These are phyloP conservation scores for Penicillium sp. DNA, from an alignment of 2,329 filamentous ascomycete genomes.

Conservation along the genomic window DNA sequence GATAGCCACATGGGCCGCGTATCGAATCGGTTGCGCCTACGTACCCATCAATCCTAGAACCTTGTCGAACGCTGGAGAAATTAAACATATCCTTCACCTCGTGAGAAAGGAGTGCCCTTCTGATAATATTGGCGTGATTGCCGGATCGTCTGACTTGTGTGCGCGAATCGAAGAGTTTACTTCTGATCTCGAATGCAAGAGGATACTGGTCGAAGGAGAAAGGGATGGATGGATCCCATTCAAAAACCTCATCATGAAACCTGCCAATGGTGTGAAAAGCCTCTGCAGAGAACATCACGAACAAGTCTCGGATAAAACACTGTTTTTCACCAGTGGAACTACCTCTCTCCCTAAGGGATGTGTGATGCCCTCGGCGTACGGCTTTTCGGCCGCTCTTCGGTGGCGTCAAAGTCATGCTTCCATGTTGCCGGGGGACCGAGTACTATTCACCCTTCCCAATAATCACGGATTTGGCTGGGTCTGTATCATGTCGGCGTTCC, in stretches of 20 bases:
- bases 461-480: slow-evolving; percentile 14
- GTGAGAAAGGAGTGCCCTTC: background rate
- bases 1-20: slow-evolving; percentile 13
- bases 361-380: slow-evolving; percentile 3
- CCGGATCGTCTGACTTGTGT: background rate
- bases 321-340: slow-evolving; percentile 17
- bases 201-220: background rate
- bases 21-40: slow-evolving; percentile 11
- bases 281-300: background rate
- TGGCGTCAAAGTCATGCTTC: background rate
- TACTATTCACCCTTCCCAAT: slow-evolving; percentile 9
- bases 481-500: slow-evolving; percentile 7
- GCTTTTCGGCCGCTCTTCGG: background rate
- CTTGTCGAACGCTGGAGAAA: slow-evolving; percentile 5
- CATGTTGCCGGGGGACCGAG: slow-evolving; percentile 4
- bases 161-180: background rate
- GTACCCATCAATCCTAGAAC: slow-evolving; percentile 13
- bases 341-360: slow-evolving; percentile 15
- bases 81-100: background rate
- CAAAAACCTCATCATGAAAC: background rate
- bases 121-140: background rate
- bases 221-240: background rate
- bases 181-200: background rate
- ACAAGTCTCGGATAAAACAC: background rate
- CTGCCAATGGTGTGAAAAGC: background rate